Base-by-base conservation (phyloP, 805 yeast species). In the Candida nanaspora region DNA sequence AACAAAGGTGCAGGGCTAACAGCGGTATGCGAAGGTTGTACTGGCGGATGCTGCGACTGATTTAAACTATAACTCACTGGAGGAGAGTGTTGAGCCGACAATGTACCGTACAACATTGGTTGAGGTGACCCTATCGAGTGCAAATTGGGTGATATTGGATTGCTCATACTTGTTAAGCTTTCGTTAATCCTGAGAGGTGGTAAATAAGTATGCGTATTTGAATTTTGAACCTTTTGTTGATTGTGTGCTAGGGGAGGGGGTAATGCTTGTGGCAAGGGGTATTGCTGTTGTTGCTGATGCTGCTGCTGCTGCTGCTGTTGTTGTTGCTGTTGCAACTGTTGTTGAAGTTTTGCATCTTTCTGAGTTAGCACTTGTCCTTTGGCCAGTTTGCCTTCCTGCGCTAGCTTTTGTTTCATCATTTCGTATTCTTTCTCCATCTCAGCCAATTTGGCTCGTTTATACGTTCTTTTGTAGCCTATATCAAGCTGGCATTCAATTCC, bases 391-490 rank as follows among this genome's bases (percentile, higher is more conserved):
- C 27, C 31, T 15, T 28, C 30, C 23, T 33, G 27, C 10, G 11
- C 50, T 35, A 51, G 39, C 38, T 43, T 56, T 41, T 46, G 70
- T 53, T 73, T 71, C 50, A 83, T 74, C 39, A 86, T 62, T 50
- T 81, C 88, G 43, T 75, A 74, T 57, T 89, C 95, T 49, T 72
- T 75, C 55, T 89, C 98, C 40, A 91, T 68, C 48, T 80, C 83
- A n/a, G 84, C 87, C 34, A 83, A 76, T 44, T 86, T 70, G 14
- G 91, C 94, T 35, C 98, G 69, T 56, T 91, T 93, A 48, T 84
- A 85, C 0, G 96, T 88, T 51, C 98, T 70, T 59, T 89, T 87
- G 60, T 85, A 91, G 50, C 81, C 93, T 14, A 84, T 72, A 51
- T 86, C 80, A 37, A 93, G 61, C 21, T 80, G 74, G 57, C 98